phyloP scores from a whole-genome alignment of 768 basidiomycete genomes.

The Dioszegia hungarica region DNA sequence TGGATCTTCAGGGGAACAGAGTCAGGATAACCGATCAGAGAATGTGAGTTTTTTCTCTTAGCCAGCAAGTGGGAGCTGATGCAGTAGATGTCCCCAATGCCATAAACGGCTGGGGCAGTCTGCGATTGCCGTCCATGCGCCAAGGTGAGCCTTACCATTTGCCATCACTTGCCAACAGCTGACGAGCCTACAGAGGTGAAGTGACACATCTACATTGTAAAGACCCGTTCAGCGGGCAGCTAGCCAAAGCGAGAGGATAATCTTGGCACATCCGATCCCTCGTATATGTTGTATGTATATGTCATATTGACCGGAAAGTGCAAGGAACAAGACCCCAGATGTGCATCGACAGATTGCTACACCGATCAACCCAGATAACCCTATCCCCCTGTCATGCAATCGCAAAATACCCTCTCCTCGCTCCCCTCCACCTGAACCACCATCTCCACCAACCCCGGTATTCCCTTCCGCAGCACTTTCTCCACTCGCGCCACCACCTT shows the following conservation, averaged over 20 bases:
- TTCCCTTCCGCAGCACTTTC: slow-evolving; percentile 62
- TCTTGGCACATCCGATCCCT: too few relatives aligned
- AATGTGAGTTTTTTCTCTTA: slow-evolving; percentile 62
- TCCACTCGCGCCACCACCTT: slow-evolving; percentile 73
- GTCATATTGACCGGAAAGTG: too few relatives aligned
- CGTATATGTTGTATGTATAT: background rate
- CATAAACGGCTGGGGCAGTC: slow-evolving; percentile 88
- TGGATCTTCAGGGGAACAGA: slow-evolving; percentile 69
- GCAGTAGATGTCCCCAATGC: slow-evolving; percentile 81
- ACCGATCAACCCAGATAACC: too few relatives aligned
- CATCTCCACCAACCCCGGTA: slow-evolving; percentile 79
- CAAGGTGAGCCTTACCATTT: slow-evolving; percentile 71
- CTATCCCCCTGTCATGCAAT: slow-evolving; percentile 42
- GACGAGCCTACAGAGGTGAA: slow-evolving; percentile 64
- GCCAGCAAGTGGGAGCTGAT: background rate
- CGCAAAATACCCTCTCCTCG: slow-evolving; percentile 42
- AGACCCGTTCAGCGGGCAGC: slow-evolving; percentile 56
- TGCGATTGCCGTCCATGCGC: slow-evolving; percentile 88
- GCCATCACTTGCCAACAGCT: too few relatives aligned
- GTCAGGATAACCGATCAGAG: slow-evolving; percentile 88
- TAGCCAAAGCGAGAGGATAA: slow-evolving; percentile 28
- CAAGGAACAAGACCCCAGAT: too few relatives aligned
- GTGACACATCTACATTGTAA: slow-evolving; percentile 96
- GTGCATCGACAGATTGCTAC: too few relatives aligned
- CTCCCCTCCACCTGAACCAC: slow-evolving; percentile 74